Percentiles rank a stretch among this genome's conserved stretches.
Evolutionary conservation across 2,329 filamentous ascomycete species (phyloP).

Genomic region (Alternaria gansuensis): DNA sequence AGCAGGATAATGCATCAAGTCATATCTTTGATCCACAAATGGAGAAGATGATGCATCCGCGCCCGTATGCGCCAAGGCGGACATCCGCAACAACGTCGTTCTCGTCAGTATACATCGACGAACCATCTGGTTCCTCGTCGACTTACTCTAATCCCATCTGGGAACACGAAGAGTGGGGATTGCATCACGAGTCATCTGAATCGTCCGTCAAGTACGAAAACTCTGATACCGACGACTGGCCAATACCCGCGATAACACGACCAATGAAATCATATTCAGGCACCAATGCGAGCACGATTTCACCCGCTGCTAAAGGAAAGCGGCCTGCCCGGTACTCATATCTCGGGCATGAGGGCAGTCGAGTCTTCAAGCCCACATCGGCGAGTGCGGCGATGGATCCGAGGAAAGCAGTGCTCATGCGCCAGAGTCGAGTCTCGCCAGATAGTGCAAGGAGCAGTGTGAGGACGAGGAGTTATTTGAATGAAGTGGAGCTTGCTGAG

Average conservation of each 20-base stretch:
- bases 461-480: constrained; percentile 40
- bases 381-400: constrained; percentile 26
- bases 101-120: constrained; percentile 46
- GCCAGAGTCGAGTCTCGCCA: constrained; percentile 32
- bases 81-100: constrained; percentile 44
- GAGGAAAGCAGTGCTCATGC: constrained; percentile 31
- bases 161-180: constrained; percentile 33
- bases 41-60: constrained; percentile 51
- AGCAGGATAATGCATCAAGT: constrained; percentile 35
- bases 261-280: constrained; percentile 26
- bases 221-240: constrained; percentile 30
- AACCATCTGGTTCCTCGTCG: constrained; percentile 32
- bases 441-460: constrained; percentile 43
- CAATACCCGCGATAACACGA: constrained; percentile 16
- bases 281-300: constrained; percentile 1
- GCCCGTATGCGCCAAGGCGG: constrained; percentile 34
- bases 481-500: constrained; percentile 42
- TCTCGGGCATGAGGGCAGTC: constrained; percentile 23
- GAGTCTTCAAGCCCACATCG: constrained; percentile 19
- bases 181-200: constrained; percentile 26
- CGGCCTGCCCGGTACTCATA: constrained; percentile 31
- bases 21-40: constrained; percentile 43
- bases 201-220: constrained; percentile 35
- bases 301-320: constrained; percentile 29
- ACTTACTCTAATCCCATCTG: constrained; percentile 30